Percentiles rank a stretch among this genome's conserved stretches.
These are phyloP conservation scores for Fallopia convolvulus DNA, from an alignment of 148 eudicot species.

Conservation along the genomic window DNA sequence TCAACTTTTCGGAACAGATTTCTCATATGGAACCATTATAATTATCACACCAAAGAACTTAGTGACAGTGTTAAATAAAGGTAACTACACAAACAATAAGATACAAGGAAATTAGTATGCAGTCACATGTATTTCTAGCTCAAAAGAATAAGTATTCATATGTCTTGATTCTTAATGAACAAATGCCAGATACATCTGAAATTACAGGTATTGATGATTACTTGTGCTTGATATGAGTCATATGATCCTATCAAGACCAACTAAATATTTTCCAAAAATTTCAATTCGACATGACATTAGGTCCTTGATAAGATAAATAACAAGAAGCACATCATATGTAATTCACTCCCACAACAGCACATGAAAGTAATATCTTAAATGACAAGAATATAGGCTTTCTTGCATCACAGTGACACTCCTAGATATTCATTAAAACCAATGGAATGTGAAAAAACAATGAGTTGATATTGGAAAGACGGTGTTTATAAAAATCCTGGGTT, in stretches of 20 bases:
- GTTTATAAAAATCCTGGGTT: background rate
- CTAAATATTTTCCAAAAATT: background rate
- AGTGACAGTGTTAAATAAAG: background rate
- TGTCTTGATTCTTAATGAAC: background rate
- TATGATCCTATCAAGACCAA: background rate
- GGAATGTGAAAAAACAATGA: background rate
- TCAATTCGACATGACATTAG: background rate
- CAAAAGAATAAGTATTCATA: background rate
- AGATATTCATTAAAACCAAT: background rate
- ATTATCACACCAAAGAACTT: background rate
- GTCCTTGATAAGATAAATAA: background rate
- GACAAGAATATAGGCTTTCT: background rate
- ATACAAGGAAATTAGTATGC: background rate
- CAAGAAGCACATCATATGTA: background rate
- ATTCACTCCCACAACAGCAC: background rate
- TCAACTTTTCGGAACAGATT: background rate
- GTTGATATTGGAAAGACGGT: background rate
- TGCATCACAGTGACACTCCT: background rate
- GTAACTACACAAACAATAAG: background rate
- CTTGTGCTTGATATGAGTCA: background rate
- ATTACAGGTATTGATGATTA: background rate
- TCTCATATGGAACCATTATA: background rate
- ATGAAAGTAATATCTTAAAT: background rate
- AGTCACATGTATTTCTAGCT: background rate
- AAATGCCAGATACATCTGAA: background rate